Percentiles rank a stretch among this genome's conserved stretches.
phyloP scores from a whole-genome alignment of 768 basidiomycete species.

The Tulasnella sp. region DNA sequence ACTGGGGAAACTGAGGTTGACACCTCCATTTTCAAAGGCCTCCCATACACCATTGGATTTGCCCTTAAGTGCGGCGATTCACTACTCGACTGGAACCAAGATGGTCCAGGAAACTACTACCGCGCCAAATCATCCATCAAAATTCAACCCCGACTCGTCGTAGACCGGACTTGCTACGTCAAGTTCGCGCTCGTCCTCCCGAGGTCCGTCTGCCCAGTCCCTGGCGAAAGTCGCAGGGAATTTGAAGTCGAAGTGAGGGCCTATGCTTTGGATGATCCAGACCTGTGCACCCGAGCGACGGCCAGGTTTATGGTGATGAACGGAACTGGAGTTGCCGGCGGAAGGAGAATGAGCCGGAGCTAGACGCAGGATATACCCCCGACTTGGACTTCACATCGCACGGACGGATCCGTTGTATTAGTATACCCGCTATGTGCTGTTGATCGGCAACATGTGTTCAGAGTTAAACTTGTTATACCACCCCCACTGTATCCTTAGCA shows the following conservation, averaged over 20 bases:
- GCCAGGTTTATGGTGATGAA: slow-evolving; percentile 15
- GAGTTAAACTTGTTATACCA: not conserved
- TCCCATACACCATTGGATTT: slow-evolving; percentile 13
- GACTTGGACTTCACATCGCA: not conserved
- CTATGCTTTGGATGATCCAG: slow-evolving; percentile 16
- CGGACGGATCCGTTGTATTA: not conserved
- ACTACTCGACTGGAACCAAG: slow-evolving; percentile 18
- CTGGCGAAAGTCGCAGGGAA: not conserved
- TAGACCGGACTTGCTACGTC: slow-evolving; percentile 10
- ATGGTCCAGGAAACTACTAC: slow-evolving; percentile 18
- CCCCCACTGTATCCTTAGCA: not conserved
- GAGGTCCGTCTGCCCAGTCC: not conserved
- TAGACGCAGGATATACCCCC: not conserved
- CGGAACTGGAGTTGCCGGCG: not conserved
- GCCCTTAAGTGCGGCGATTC: not conserved
- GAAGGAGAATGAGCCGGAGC: not conserved
- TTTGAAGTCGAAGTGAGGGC: slow-evolving; percentile 14
- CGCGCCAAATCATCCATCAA: slow-evolving; percentile 9
- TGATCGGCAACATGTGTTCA: not conserved
- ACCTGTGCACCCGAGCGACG: slow-evolving; percentile 4
- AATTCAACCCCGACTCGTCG: slow-evolving; percentile 10
- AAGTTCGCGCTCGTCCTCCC: slow-evolving; percentile 12
- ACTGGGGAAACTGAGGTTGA: slow-evolving; percentile 16
- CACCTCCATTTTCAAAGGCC: slow-evolving; percentile 9
- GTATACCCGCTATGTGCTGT: not conserved